These are phyloP conservation scores for Cytospora piceicola DNA, from an alignment of 2,329 filamentous ascomycete genomes.

Conservation along the genomic window DNA sequence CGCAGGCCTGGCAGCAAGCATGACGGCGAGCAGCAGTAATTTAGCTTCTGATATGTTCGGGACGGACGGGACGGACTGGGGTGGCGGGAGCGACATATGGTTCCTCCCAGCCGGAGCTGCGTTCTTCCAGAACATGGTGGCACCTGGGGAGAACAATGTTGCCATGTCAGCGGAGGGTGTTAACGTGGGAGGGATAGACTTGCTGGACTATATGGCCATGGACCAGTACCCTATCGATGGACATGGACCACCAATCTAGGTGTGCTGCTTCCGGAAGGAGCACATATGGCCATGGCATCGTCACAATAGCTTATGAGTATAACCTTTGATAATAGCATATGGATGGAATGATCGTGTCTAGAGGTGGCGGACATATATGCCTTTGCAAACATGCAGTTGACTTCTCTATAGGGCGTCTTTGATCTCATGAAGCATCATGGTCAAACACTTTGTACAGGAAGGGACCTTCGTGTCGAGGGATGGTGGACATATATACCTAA, in stretches of 20 bases:
- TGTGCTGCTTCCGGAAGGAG: not conserved
- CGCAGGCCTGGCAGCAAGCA: conserved; percentile 21
- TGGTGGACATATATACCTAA: not conserved
- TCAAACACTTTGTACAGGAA: not conserved
- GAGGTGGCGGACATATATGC: not conserved
- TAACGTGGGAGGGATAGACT: conserved; percentile 67
- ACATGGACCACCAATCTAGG: conserved; percentile 18
- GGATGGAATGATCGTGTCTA: not conserved
- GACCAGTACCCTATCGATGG: conserved; percentile 49
- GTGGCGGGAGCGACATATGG: conserved; percentile 64
- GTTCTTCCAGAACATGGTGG: conserved; percentile 68
- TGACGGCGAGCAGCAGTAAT: conserved; percentile 31
- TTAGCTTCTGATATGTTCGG: conserved; percentile 45
- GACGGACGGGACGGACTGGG: conserved; percentile 52
- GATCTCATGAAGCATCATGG: not conserved
- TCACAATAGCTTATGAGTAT: not conserved
- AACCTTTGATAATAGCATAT: not conserved
- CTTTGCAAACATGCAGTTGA: not conserved
- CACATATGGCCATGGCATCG: not conserved
- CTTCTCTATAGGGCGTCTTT: not conserved
- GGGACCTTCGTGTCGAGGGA: not conserved
- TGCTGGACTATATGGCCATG: conserved; percentile 71
- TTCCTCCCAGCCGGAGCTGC: conserved; percentile 66
- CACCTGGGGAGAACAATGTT: conserved; percentile 51
- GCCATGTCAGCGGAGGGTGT: conserved; percentile 71